Conservation (phyloP, 768 basidiomycete genomes). For the Dentipellis sp. region DNA sequence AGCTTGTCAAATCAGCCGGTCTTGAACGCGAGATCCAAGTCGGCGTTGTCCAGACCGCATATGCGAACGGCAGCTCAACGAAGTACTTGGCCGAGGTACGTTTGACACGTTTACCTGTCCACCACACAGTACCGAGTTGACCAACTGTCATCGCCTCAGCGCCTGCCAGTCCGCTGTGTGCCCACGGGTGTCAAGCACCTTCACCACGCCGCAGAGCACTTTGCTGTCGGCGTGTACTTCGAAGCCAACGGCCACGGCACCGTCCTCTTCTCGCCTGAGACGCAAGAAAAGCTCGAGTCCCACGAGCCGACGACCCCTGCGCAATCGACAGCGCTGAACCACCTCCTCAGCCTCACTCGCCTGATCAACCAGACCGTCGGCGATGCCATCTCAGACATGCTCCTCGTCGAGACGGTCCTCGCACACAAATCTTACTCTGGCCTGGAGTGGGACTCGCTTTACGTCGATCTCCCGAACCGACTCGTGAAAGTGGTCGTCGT, state of each 20-base stretch:
- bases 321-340: constrained; percentile 69
- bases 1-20: constrained; percentile 79
- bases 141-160: constrained; percentile 31
- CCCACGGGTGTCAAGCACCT: constrained; percentile 97
- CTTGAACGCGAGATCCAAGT: constrained; percentile 72
- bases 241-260: constrained; percentile 99
- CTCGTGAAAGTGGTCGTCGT: constrained; percentile 87
- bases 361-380: constrained; percentile 98
- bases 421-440: constrained; percentile 81
- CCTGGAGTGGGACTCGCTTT: constrained; percentile 86
- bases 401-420: constrained; percentile 89
- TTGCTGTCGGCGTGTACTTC: constrained; percentile 96
- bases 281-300: constrained; percentile 48
- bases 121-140: background rate
- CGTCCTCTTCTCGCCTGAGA: constrained; percentile 80
- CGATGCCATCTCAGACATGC: constrained; percentile 92
- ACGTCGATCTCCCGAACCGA: constrained; percentile 89
- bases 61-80: constrained; percentile 96
- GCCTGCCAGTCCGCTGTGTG: constrained; percentile 90
- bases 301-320: constrained; percentile 75
- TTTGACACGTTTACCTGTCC: background rate
- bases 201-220: constrained; percentile 93
- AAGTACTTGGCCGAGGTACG: constrained; percentile 79
- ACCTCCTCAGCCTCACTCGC: constrained; percentile 68
- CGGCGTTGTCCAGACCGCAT: constrained; percentile 96